These are phyloP conservation scores for Cutaneotrichosporon sp. DNA, from an alignment of 1,284 basidiomycete genomes.

Conservation along the genomic window DNA sequence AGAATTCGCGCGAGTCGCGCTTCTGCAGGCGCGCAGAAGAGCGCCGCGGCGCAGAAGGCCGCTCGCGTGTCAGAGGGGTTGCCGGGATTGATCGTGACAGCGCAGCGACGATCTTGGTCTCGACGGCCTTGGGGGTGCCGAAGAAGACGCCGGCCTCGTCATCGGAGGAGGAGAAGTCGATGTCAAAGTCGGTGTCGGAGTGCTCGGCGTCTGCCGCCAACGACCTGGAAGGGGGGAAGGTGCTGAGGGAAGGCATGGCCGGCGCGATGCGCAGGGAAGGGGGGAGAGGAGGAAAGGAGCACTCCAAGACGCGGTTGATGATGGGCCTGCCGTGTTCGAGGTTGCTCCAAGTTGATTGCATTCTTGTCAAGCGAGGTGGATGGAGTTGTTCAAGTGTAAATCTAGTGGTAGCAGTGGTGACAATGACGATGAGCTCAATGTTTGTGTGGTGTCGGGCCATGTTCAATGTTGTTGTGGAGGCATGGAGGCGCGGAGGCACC, in stretches of 20 bases:
- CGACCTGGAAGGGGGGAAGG: background rate
- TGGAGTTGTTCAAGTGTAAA: too few species aligned
- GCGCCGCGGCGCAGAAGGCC: conserved; percentile 7
- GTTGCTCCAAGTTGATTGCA: too few species aligned
- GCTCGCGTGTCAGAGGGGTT: conserved; percentile 10
- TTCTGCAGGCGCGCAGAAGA: conserved; percentile 27
- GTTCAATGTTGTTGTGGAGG: too few species aligned
- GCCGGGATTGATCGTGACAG: conserved; percentile 24
- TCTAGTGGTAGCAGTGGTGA: too few species aligned
- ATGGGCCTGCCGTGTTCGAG: too few species aligned
- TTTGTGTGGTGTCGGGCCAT: too few species aligned
- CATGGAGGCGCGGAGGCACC: too few species aligned
- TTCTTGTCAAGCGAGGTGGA: too few species aligned
- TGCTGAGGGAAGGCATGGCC: background rate
- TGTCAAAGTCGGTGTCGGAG: conserved; percentile 7
- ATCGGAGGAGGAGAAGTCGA: conserved; percentile 25
- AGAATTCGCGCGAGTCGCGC: conserved; percentile 39
- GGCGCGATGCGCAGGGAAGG: too few species aligned
- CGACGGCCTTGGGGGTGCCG: conserved; percentile 30
- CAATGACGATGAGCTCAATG: too few species aligned
- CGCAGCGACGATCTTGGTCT: conserved; percentile 31
- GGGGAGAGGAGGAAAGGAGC: too few species aligned
- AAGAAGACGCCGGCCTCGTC: conserved; percentile 43
- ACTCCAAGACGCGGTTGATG: too few species aligned
- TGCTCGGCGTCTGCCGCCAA: background rate